Conservation (phyloP, 768 basidiomycete genomes). For the Suillus discolor region DNA sequence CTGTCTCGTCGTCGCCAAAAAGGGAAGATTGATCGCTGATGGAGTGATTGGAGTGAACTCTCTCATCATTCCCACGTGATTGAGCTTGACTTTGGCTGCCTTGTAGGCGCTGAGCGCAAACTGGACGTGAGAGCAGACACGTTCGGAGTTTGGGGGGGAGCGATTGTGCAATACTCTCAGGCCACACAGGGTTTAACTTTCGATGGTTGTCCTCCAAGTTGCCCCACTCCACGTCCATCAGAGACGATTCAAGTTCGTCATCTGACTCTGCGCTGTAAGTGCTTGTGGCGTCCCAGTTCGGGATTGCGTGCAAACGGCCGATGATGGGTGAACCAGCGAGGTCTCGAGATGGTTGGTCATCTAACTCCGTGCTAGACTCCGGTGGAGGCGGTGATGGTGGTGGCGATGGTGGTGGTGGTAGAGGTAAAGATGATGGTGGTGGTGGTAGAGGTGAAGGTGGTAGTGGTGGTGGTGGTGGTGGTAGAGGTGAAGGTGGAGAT, state of each 20-base stretch:
- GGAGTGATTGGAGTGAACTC: not conserved
- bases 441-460: no score
- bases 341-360: not conserved
- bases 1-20: no score
- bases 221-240: slow-evolving; percentile 21
- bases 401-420: no score
- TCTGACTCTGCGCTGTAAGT: not conserved
- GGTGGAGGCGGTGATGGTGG: no score
- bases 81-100: slow-evolving; percentile 26
- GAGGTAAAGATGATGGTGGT: no score
- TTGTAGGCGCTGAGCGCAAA: not conserved
- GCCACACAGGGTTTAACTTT: slow-evolving; percentile 10
- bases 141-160: slow-evolving; percentile 26
- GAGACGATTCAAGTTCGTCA: slow-evolving; percentile 13
- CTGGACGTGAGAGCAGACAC: slow-evolving; percentile 18
- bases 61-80: slow-evolving; percentile 19
- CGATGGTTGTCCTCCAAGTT: slow-evolving; percentile 16
- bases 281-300: not conserved
- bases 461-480: no score
- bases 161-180: slow-evolving; percentile 9
- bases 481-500: no score
- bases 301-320: not conserved
- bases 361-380: no score
- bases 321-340: not conserved
- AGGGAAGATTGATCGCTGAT: no score